These are phyloP conservation scores for Ophiostoma sp. DNA, from an alignment of 2,329 filamentous ascomycete genomes.

Conservation along the genomic window DNA sequence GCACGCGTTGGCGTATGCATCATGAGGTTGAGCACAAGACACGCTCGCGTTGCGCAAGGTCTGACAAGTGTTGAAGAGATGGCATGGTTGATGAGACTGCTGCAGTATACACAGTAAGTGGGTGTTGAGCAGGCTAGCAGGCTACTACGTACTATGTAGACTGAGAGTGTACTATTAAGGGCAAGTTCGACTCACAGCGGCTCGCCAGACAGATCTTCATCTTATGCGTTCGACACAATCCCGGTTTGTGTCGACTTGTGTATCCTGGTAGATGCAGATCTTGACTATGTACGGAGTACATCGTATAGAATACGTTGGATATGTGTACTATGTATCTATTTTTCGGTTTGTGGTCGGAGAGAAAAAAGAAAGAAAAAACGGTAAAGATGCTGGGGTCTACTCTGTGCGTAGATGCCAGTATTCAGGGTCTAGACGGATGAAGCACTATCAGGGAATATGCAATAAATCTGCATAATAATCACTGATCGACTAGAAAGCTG, in stretches of 20 bases:
- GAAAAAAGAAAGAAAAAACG: too few species aligned
- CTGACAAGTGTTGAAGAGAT: not conserved
- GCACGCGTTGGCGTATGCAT: not conserved
- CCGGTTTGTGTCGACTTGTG: not conserved
- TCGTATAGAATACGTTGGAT: too few species aligned
- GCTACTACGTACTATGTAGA: too few species aligned
- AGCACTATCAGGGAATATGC: too few species aligned
- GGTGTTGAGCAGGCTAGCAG: not conserved
- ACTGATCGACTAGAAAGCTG: too few species aligned
- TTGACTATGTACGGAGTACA: not conserved
- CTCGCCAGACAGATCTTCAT: not conserved
- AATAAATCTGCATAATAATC: too few species aligned
- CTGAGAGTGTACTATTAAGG: not conserved
- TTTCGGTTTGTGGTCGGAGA: too few species aligned
- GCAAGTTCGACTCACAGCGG: not conserved
- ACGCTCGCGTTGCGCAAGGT: slow-evolving; percentile 12
- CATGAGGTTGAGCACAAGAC: not conserved
- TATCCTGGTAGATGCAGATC: not conserved
- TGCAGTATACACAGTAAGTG: not conserved
- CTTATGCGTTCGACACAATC: not conserved
- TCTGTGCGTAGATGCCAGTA: too few species aligned
- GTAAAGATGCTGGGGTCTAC: too few species aligned
- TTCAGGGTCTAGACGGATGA: too few species aligned
- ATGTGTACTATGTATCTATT: not conserved
- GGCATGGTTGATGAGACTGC: not conserved